Evolutionary conservation across 2,329 filamentous ascomycete species (phyloP).

Genomic region (Dactylellina leptospora): DNA sequence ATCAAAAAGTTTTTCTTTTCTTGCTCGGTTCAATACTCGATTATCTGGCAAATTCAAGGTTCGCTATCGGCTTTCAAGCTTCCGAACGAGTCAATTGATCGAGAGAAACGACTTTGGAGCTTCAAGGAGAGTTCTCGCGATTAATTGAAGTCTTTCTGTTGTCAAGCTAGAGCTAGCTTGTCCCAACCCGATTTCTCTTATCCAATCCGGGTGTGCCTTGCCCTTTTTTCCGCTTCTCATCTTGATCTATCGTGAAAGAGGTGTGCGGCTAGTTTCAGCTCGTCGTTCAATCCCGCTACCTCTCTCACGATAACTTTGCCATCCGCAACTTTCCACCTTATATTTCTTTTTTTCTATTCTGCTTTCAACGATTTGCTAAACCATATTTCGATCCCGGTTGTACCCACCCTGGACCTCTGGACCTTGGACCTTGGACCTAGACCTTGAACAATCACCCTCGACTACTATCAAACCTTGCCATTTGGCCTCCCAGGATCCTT

Average conservation of each 20-base stretch:
- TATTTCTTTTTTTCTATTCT: constrained; percentile 40
- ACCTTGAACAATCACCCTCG: constrained; percentile 15
- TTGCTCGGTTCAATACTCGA: constrained; percentile 13
- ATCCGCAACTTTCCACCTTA: constrained; percentile 30
- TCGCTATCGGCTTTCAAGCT: neutral
- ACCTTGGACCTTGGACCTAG: constrained; percentile 20
- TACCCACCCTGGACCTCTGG: constrained; percentile 26
- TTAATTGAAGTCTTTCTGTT: constrained; percentile 25
- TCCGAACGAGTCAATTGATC: constrained; percentile 15
- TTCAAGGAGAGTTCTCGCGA: neutral
- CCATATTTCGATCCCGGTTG: constrained; percentile 35
- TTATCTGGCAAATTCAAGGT: constrained; percentile 4
- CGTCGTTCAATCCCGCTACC: constrained; percentile 20
- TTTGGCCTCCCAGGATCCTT: constrained; percentile 36
- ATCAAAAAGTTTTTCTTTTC: constrained; percentile 37
- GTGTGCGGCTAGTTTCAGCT: constrained; percentile 50
- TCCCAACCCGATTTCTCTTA: constrained; percentile 25
- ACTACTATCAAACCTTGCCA: constrained; percentile 31
- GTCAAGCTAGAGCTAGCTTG: constrained; percentile 1
- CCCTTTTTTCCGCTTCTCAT: constrained; percentile 30
- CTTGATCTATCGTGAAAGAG: constrained; percentile 33
- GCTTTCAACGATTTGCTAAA: constrained; percentile 23
- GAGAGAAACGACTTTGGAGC: neutral
- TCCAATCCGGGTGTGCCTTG: constrained; percentile 25
- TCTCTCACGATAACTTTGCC: constrained; percentile 50